Evolutionary conservation across 805 yeast genomes (phyloP), one percentile per base, ranked within the genome.

Genomic region (Cyberlindnera galapagoensis): DNA sequence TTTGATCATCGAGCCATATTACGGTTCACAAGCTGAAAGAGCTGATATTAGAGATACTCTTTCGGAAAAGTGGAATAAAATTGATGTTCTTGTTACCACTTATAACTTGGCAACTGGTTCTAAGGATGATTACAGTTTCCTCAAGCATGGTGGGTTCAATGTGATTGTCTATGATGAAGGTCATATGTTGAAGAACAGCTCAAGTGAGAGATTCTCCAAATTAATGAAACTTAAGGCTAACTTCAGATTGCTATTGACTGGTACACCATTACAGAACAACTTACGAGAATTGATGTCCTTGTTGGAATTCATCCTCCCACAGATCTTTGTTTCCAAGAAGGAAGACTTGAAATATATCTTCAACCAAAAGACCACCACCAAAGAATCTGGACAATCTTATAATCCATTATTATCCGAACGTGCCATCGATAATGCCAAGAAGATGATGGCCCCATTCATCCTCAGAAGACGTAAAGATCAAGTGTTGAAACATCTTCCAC

Each of bases 401-500:
- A 83, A 84, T 45, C 95, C 95, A 2, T 65, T 92, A 26, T 62
- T 92, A 24, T 85, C 97, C 0, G 82, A 80, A 44, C 94, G 90
- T 59, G 94, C 98, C 1, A 87, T 92, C 40, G 70, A 77, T 21
- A 83, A 87, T 52, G 99, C 99, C 4, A 86, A 85, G 55, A 81
- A 92, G 5, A 90, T 92, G 97, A 90, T 92, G 97, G 82, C 94
- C 3, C 99, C 99, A 4, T 92, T 92, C 62, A 90, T 92, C 7
- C 63, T 92, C 49, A 72, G 99, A 58, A 76, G 99, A 55, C 80
- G 80, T 53, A 92, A 92, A 61, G 83, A 74, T 35, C 97, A 90
- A 58, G 98, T 92, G 7, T 69, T 92, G 57, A 75, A 83, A 52
- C 90, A 92, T 53, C 64, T 92, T 37, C 98, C 98, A 1, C 67